A percentile compares a stretch with the other conserved stretches of the same genome.
These are phyloP conservation scores for Gossypium arboreum DNA, from an alignment of 345 rosid genomes.

Conservation along the genomic window DNA sequence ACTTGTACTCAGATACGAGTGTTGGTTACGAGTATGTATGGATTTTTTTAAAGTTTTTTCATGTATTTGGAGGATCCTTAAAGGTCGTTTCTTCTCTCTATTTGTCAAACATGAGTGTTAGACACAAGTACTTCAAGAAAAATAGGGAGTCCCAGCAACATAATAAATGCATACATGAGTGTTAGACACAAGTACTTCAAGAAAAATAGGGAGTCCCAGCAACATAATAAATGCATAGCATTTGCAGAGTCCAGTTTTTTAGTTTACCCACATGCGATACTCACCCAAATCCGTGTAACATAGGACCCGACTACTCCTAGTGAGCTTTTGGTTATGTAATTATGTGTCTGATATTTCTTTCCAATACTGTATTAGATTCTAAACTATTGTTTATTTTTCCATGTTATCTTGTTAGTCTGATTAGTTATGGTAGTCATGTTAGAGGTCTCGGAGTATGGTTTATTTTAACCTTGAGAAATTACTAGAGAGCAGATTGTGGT, in stretches of 20 bases:
- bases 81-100: background rate
- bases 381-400: background rate
- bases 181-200: background rate
- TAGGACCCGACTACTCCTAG: no score
- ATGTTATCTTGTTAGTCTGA: background rate
- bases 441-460: background rate
- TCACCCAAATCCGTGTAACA: no score
- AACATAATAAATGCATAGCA: background rate
- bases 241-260: background rate
- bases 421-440: background rate
- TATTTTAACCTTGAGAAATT: background rate
- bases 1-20: background rate
- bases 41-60: background rate
- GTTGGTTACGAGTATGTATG: no score
- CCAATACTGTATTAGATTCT: background rate
- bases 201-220: background rate
- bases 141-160: background rate
- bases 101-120: background rate
- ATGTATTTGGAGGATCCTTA: background rate
- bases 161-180: background rate
- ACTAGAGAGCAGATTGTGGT: background rate
- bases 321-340: background rate
- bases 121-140: background rate
- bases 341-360: background rate
- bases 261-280: no score